phyloP scores from a whole-genome alignment of 306 rosid genomes.

The Arachis hypogaea region DNA sequence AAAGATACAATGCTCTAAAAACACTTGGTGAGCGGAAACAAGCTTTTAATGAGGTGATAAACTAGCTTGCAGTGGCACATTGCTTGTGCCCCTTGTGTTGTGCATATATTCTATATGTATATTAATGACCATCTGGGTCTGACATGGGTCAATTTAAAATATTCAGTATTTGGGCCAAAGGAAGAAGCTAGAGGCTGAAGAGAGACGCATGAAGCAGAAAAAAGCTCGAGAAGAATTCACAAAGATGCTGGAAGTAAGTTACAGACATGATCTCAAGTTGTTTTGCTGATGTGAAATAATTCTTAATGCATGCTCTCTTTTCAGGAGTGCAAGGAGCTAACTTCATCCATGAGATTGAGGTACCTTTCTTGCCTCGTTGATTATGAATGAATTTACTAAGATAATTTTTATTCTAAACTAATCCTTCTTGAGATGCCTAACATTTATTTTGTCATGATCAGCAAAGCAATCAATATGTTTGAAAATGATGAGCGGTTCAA shows the following conservation, averaged over 20 bases:
- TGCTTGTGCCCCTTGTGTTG: slow-evolving; percentile 11
- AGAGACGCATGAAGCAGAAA: slow-evolving; percentile 94
- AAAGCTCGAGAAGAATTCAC: slow-evolving; percentile 94
- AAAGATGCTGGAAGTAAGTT: slow-evolving; percentile 96
- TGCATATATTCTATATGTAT: slow-evolving; percentile 20
- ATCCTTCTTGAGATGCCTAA: slow-evolving; percentile 41
- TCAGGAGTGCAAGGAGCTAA: slow-evolving; percentile 94
- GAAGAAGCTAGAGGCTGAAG: slow-evolving; percentile 96
- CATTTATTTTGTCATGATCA: slow-evolving; percentile 51
- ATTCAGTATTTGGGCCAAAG: slow-evolving; percentile 95
- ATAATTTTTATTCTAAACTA: slow-evolving; percentile 25
- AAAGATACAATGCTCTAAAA: slow-evolving; percentile 88
- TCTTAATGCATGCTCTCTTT: slow-evolving; percentile 35
- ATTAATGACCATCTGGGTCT: slow-evolving; percentile 18
- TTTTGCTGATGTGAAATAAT: slow-evolving; percentile 31
- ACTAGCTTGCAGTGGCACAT: slow-evolving; percentile 22
- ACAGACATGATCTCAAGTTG: slow-evolving; percentile 30
- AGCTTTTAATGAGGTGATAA: slow-evolving; percentile 94
- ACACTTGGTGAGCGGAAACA: slow-evolving; percentile 98
- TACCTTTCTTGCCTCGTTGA: slow-evolving; percentile 37
- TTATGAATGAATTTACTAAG: slow-evolving; percentile 18
- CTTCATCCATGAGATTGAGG: slow-evolving; percentile 97
- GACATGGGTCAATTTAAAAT: slow-evolving; percentile 41
- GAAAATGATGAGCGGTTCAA: slow-evolving; percentile 93
- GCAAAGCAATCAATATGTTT: slow-evolving; percentile 89